phyloP scores from a whole-genome alignment of 352 stramenopile species.

The Phytophthora syringae region DNA sequence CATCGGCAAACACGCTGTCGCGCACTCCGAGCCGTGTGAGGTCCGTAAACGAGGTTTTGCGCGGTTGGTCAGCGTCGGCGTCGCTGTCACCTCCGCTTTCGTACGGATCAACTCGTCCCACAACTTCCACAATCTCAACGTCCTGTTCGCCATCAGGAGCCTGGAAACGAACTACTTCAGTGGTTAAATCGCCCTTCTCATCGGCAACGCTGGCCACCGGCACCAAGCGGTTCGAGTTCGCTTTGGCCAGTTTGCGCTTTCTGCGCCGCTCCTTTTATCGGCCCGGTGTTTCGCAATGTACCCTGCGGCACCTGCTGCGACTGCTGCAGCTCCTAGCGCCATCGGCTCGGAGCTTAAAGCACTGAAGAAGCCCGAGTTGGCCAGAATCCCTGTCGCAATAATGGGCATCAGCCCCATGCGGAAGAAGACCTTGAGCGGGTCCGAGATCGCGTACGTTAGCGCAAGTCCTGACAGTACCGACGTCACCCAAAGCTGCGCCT shows the following conservation, averaged over 20 bases:
- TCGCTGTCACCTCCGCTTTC: constrained; percentile 23
- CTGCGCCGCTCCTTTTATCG: constrained; percentile 16
- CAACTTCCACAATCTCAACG: constrained; percentile 21
- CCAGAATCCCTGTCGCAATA: constrained; percentile 56
- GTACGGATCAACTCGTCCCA: constrained; percentile 11
- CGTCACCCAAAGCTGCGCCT: constrained; percentile 68
- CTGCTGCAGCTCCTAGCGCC: constrained; percentile 46
- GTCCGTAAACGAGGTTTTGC: constrained; percentile 45
- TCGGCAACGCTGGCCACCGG: constrained; percentile 24
- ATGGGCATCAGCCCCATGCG: constrained; percentile 76
- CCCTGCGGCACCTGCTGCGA: constrained; percentile 50
- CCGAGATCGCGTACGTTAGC: constrained; percentile 67
- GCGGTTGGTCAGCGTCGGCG: not conserved
- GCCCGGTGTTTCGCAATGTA: constrained; percentile 48
- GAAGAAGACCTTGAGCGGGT: constrained; percentile 78
- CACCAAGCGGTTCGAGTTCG: constrained; percentile 37
- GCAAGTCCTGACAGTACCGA: constrained; percentile 61
- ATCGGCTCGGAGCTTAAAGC: constrained; percentile 56
- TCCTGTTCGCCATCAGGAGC: not conserved
- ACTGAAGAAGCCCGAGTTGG: constrained; percentile 61
- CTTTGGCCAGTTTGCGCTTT: constrained; percentile 18
- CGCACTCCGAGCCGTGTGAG: constrained; percentile 26
- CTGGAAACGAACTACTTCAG: not conserved
- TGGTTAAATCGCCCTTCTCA: not conserved
- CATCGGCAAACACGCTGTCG: constrained; percentile 25